Conservation (phyloP, 495 filamentous ascomycete genomes). For the Podospora anserina region DNA sequence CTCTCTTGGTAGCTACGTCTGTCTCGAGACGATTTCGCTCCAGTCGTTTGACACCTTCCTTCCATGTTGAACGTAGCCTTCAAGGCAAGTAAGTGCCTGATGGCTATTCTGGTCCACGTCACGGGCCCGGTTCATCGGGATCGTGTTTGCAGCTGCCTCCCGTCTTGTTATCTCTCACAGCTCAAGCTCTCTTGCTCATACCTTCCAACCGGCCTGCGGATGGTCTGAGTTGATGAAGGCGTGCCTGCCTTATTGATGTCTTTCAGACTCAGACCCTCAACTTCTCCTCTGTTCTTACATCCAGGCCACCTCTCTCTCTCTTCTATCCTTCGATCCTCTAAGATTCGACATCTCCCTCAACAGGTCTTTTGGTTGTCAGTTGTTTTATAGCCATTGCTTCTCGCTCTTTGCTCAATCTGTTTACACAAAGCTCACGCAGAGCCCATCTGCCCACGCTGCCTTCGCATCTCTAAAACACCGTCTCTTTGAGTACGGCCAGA, state of each 20-base stretch:
- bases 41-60: background rate
- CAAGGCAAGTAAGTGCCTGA: background rate
- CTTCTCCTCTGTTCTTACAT: background rate
- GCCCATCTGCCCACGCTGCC: background rate
- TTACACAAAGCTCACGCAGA: background rate
- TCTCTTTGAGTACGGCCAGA: background rate
- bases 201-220: background rate
- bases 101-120: too few species aligned
- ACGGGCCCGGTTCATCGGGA: background rate
- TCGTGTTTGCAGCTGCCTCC: background rate
- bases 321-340: background rate
- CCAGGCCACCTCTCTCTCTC: background rate
- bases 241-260: background rate
- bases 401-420: background rate
- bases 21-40: too few species aligned
- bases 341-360: background rate
- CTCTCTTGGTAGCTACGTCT: too few species aligned
- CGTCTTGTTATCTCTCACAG: background rate
- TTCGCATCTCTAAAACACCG: background rate
- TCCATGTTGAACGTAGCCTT: background rate
- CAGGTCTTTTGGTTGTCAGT: background rate
- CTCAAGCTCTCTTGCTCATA: background rate
- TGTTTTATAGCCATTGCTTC: slow-evolving; percentile 2
- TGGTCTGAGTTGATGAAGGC: background rate
- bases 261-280: background rate